A percentile compares a stretch with the other conserved stretches of the same genome.
Conservation (phyloP, 371 early-diverging fungal species). For the Fennellomyces sp. region DNA sequence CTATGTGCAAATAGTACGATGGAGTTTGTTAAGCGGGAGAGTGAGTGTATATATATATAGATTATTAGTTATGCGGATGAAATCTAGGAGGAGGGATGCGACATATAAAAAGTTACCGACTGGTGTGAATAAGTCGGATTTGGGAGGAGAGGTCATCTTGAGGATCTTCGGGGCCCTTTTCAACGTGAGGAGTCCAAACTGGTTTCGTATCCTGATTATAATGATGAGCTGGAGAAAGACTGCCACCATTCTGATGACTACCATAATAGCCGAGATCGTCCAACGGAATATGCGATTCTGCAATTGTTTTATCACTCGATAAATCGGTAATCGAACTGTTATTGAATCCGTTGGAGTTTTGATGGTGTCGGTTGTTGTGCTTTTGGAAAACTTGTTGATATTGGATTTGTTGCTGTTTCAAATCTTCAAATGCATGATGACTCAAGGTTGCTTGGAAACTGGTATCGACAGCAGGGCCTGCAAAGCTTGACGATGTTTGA, state of each 20-base stretch:
- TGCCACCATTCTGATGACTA: neutral
- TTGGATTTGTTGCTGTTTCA: constrained; percentile 20
- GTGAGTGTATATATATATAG: neutral
- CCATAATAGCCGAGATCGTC: neutral
- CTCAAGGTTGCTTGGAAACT: constrained; percentile 16
- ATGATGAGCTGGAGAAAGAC: neutral
- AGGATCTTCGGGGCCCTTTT: constrained; percentile 5
- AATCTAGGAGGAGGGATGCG: neutral
- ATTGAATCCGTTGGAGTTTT: neutral
- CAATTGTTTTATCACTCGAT: neutral
- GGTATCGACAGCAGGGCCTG: constrained; percentile 2
- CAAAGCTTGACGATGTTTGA: constrained; percentile 6
- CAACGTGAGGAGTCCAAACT: neutral
- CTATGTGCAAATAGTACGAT: neutral
- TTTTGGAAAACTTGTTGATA: constrained; percentile 26
- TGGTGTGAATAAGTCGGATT: constrained; percentile 6
- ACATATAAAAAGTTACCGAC: neutral
- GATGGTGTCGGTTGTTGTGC: constrained; percentile 14
- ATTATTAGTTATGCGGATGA: neutral
- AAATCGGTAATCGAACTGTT: neutral
- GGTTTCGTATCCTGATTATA: neutral
- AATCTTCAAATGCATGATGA: constrained; percentile 15
- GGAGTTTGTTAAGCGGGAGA: neutral
- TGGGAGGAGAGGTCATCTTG: constrained; percentile 15
- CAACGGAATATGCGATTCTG: neutral